phyloP scores from a whole-genome alignment of 352 stramenopile genomes.

The Globisporangium paddicum region DNA sequence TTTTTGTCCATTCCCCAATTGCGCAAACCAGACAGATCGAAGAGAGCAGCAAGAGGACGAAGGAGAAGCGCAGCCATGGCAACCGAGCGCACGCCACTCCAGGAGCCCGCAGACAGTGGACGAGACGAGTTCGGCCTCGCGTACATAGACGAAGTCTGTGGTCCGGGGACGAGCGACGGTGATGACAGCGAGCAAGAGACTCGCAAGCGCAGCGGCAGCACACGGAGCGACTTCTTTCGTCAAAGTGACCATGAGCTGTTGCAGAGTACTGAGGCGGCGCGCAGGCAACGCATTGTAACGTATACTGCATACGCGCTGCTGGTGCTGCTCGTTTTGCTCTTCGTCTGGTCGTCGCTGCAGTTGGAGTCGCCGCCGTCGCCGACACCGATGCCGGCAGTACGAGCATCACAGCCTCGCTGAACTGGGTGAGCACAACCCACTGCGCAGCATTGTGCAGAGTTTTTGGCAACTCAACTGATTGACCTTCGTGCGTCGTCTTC shows the following conservation, averaged over 20 bases:
- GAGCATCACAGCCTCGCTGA: no score
- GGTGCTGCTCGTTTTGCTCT: not conserved
- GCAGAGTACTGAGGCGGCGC: not conserved
- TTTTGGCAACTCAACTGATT: no score
- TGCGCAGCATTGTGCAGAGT: no score
- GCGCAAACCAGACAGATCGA: not conserved
- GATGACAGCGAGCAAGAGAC: not conserved
- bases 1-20: not conserved
- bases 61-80: not conserved
- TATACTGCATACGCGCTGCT: not conserved
- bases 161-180: not conserved
- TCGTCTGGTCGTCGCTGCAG: not conserved
- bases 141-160: not conserved
- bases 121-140: not conserved
- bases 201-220: not conserved
- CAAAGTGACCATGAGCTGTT: not conserved
- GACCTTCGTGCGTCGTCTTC: no score
- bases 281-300: not conserved
- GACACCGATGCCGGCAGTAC: no score
- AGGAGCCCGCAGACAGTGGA: not conserved
- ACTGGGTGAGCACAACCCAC: no score
- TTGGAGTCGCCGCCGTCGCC: not conserved
- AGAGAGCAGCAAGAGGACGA: not conserved
- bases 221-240: not conserved
- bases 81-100: not conserved